These are phyloP conservation scores for Nevesoporus exiguus DNA, from an alignment of 768 basidiomycete genomes.

Conservation along the genomic window DNA sequence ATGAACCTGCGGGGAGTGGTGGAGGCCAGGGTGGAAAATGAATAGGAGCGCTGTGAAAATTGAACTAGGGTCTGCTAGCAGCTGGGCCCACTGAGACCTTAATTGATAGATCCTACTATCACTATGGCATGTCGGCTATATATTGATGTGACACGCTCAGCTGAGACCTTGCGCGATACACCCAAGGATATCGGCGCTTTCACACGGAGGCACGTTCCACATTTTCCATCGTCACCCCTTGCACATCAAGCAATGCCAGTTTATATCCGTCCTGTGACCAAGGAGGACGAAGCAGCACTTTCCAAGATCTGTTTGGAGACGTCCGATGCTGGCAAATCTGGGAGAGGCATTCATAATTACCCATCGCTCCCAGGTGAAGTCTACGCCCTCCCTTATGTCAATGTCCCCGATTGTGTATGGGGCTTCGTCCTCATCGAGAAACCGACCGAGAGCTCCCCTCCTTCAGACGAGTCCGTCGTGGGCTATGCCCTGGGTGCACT, in stretches of 20 bases:
- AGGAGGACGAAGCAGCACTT: conserved; percentile 52
- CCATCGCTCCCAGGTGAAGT: conserved; percentile 66
- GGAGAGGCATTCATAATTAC: conserved; percentile 56
- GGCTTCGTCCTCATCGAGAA: conserved; percentile 69
- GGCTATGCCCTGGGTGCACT: conserved; percentile 69
- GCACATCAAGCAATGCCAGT: conserved; percentile 31
- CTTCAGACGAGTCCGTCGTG: conserved; percentile 45
- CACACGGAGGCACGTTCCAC: background rate
- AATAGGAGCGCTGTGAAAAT: background rate
- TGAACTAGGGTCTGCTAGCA: background rate
- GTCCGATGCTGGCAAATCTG: conserved; percentile 65
- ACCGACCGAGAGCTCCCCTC: conserved; percentile 16
- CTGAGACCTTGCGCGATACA: no score
- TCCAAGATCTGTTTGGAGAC: conserved; percentile 75
- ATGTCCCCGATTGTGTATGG: conserved; percentile 57
- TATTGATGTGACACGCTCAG: conserved; percentile 15
- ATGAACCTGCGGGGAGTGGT: conserved; percentile 23
- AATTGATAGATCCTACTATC: conserved; percentile 1
- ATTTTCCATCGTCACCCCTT: background rate
- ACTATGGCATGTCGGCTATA: conserved; percentile 14
- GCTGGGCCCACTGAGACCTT: background rate
- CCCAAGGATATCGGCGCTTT: no score
- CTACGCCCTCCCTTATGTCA: conserved; percentile 74
- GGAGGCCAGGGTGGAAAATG: conserved; percentile 26
- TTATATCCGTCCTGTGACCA: conserved; percentile 53